A percentile compares a stretch with the other conserved stretches of the same genome.
Evolutionary conservation across 1,284 basidiomycete species (phyloP).

Genomic region (Ceratobasidium theobromae): DNA sequence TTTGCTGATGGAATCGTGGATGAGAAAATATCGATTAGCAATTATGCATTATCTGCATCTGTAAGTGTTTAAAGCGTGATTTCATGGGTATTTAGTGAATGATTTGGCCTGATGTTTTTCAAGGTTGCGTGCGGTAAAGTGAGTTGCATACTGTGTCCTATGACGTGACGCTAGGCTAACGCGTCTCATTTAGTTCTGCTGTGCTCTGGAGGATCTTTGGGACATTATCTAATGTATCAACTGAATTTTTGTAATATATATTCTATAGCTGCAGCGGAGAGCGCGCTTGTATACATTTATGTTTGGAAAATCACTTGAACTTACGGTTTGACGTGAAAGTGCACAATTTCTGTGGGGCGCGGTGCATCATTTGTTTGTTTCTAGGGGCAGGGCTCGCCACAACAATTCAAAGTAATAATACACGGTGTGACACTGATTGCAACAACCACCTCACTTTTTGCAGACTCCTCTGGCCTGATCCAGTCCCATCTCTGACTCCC

Average conservation of each 20-base stretch:
- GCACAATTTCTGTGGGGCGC: neutral
- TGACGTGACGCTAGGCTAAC: neutral
- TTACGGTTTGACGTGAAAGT: neutral
- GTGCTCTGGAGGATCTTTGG: conserved; percentile 65
- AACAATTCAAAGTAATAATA: neutral
- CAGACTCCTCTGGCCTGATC: neutral
- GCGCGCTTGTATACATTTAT: conserved; percentile 21
- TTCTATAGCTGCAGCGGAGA: conserved; percentile 15
- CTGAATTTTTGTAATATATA: neutral
- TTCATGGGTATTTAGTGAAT: neutral
- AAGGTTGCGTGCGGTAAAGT: conserved; percentile 91
- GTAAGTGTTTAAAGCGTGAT: conserved; percentile 43
- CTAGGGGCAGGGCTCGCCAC: conserved; percentile 18
- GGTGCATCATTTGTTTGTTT: conserved; percentile 30
- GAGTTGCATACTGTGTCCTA: conserved; percentile 39
- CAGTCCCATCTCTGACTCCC: neutral
- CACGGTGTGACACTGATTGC: too few species aligned
- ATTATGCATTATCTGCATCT: conserved; percentile 91
- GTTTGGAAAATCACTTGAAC: neutral
- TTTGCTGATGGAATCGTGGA: conserved; percentile 97
- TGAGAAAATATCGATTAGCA: conserved; percentile 95
- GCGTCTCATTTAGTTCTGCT: conserved; percentile 57
- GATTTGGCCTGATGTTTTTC: neutral
- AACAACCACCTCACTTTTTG: conserved; percentile 6
- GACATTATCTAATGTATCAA: conserved; percentile 51